A percentile compares a stretch with the other conserved stretches of the same genome.
Conservation (phyloP, 768 basidiomycete genomes). For the Gloeophyllum trabeum region DNA sequence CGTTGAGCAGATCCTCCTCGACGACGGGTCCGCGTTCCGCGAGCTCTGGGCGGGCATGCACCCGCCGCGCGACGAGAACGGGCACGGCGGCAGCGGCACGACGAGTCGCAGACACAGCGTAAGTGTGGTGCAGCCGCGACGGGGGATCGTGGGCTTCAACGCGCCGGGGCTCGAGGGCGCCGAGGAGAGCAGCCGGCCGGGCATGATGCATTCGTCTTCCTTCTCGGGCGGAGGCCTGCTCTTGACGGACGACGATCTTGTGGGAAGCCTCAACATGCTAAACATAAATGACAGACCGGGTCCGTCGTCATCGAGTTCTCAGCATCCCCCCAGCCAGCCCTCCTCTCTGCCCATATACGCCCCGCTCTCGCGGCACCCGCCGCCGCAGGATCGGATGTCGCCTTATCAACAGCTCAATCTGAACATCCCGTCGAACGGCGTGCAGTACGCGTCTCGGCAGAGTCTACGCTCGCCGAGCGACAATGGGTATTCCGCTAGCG, state of each 20-base stretch:
- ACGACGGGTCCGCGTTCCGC: conserved; percentile 61
- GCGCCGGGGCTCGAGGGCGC: conserved; percentile 37
- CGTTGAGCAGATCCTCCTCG: conserved; percentile 65
- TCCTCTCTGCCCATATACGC: conserved; percentile 71
- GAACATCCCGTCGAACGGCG: conserved; percentile 33
- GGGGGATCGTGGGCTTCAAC: conserved; percentile 61
- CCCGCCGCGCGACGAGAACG: conserved; percentile 51
- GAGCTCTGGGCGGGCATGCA: conserved; percentile 70
- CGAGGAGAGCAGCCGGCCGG: conserved; percentile 26
- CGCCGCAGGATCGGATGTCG: conserved; percentile 36
- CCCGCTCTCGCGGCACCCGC: conserved; percentile 52
- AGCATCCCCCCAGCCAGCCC: conserved; percentile 53
- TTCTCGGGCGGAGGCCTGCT: conserved; percentile 48
- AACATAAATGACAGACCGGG: conserved; percentile 35
- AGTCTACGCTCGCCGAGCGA: conserved; percentile 53
- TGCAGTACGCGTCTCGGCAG: conserved; percentile 34
- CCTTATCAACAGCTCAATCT: conserved; percentile 57
- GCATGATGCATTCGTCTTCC: conserved; percentile 18
- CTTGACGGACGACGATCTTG: conserved; percentile 74
- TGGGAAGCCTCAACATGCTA: conserved; percentile 54
- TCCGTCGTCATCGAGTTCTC: conserved; percentile 31
- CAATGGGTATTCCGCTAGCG: conserved; percentile 36
- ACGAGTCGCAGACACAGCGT: conserved; percentile 79
- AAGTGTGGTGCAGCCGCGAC: conserved; percentile 67
- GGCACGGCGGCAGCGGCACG: conserved; percentile 61